Conservation (phyloP, 2,329 filamentous ascomycete species). For the Ascochyta fabae region DNA sequence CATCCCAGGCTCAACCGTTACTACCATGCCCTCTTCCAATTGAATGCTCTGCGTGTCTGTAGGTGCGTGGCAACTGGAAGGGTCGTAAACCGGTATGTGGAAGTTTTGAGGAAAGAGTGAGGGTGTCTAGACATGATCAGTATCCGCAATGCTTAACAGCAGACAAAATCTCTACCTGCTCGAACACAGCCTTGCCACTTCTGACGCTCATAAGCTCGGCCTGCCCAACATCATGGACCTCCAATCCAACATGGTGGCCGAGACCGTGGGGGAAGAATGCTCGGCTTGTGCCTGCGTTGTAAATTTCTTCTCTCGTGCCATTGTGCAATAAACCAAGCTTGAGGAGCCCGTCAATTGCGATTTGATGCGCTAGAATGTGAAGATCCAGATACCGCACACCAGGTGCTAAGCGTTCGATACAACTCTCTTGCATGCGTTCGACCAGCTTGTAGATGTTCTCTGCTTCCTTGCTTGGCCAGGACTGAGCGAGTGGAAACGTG, state of each 20-base stretch:
- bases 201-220: slow-evolving; percentile 43
- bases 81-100: slow-evolving; percentile 42
- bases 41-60: slow-evolving; percentile 42
- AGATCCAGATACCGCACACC: slow-evolving; percentile 75
- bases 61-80: slow-evolving; percentile 39
- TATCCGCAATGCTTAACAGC: background rate
- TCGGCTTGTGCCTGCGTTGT: slow-evolving; percentile 78
- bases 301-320: slow-evolving; percentile 71
- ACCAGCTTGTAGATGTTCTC: slow-evolving; percentile 79
- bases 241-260: slow-evolving; percentile 90
- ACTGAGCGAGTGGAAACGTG: slow-evolving; percentile 78
- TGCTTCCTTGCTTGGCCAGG: slow-evolving; percentile 71
- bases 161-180: slow-evolving; percentile 26
- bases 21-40: slow-evolving; percentile 61
- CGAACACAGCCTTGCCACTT: slow-evolving; percentile 28
- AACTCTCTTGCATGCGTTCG: slow-evolving; percentile 78
- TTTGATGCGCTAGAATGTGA: slow-evolving; percentile 73
- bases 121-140: slow-evolving; percentile 32
- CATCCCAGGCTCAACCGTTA: slow-evolving; percentile 63
- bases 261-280: slow-evolving; percentile 93
- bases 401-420: slow-evolving; percentile 71
- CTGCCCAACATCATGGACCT: slow-evolving; percentile 75
- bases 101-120: slow-evolving; percentile 43
- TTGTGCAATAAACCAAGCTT: slow-evolving; percentile 74
- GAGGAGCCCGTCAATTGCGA: slow-evolving; percentile 75